Conservation (phyloP, 129 eudicot genomes). For the Heracleum sosnowskyi region DNA sequence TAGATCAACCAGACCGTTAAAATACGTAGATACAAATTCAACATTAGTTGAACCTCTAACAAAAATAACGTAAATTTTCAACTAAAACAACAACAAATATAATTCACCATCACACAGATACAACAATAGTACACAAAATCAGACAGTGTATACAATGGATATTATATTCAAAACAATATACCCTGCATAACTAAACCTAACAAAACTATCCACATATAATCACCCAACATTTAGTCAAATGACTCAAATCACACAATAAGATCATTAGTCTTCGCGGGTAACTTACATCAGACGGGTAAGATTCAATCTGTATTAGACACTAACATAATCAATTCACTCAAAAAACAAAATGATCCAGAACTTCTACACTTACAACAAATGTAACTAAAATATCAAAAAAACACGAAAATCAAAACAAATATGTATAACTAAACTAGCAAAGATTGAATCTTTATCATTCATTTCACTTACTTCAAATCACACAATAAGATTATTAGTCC, state of each 20-base stretch:
- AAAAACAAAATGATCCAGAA: not conserved
- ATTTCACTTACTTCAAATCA: not conserved
- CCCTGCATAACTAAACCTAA: not conserved
- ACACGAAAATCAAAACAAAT: not conserved
- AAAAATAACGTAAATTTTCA: not conserved
- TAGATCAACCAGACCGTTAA: not conserved
- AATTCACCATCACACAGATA: not conserved
- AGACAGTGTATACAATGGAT: not conserved
- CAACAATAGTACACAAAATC: not conserved
- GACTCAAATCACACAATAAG: not conserved
- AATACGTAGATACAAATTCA: not conserved
- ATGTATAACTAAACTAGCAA: not conserved
- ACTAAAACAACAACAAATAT: not conserved
- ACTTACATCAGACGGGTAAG: not conserved
- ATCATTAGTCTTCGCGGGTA: not conserved
- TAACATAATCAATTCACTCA: not conserved
- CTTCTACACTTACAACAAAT: not conserved
- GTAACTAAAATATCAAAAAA: not conserved
- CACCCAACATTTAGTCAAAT: not conserved
- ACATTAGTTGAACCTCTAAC: not conserved
- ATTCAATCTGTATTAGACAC: not conserved
- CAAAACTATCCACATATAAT: not conserved
- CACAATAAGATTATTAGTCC: not conserved
- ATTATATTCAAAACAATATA: not conserved
- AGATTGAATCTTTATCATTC: not conserved